Evolutionary conservation across 169 alveolate genomes (phyloP), one percentile per base, ranked within the genome.

Genomic region (Condylostoma magnum): DNA sequence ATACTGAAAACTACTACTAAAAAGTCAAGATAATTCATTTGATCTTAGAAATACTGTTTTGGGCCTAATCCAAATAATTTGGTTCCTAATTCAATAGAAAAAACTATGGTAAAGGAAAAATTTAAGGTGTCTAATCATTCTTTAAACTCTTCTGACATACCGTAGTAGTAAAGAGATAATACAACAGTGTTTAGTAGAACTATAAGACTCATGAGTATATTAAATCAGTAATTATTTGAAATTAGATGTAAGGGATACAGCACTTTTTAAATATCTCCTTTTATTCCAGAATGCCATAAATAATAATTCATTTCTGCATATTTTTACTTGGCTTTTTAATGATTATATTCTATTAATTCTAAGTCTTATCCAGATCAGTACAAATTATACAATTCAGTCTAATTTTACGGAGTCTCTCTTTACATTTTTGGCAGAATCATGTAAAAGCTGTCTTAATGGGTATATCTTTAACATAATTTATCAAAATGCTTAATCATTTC

Each of bases 21-120:
- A 8, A 50, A 43, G 31, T 69, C 79, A 36, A 71, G 58, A 15
- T 20, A 5, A 37, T 71, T 71, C 69, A 71, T 51, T n/a, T 31
- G 5, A 41, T 71, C 77, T 12, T 41, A 30, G 0, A 33, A 60
- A 37, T 65, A 71, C 0, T n/a, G 31, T 15, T 50, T 31, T 10
- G 48, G 25, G 20, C 79, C 79, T 20, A 43, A 4, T 4, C 48
- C 67, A 27, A 71, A 5, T 12, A 71, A 2, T 43, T 71, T 71
- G 18, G 25, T 8, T 25, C 25, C 46, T 31, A 57, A 22, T 52
- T 71, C 79, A 33, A 31, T 3, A 1, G 52, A 15, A 28, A 71
- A 71, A 6, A 71, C 58, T 15, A 12, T 28, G 1, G 75, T 46
- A 30, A 66, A 44, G 1, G 5, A 25, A 15, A n/a, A 10, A 50